Base-by-base conservation (phyloP, 345 rosid genomes). In the sweet orange (Citrus sinensis) region DNA sequence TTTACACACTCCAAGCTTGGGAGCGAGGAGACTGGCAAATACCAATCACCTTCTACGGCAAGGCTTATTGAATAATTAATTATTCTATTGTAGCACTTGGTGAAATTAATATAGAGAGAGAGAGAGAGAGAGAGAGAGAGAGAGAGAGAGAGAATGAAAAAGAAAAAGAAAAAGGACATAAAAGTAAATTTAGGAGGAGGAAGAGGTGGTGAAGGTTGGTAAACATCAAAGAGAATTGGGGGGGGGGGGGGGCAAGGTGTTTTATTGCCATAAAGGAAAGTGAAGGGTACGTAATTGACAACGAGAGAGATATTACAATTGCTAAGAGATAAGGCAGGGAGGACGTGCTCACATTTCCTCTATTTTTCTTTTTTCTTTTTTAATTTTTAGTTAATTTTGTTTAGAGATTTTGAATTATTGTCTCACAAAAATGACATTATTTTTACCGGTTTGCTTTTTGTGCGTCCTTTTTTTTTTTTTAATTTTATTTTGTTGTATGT, bases 381-480 rank as follows among this genome's bases (percentile, higher is more conserved):
- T 35, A 35, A 35, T 35, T 62, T 13, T 13, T 5, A 11, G 32
- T 62, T 27, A 11, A 4, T 62, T 27, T 62, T 14, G 6, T n/a
- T 63, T 63, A 5, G 20, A 54, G 19, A 54, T 54, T 54, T 54
- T 17, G 58, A 54, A 54, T 54, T 19, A 5, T 19, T 17, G 58
- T 17, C 58, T 17, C 7, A 54, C 58, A 54, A 17, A 16, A 30
- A 68, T 60, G 16, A 66, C 82, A 61, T 49, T 27, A 9, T 71
- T 37, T 80, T 82, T 76, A 73, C 67, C 51, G 29, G 79, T 58
- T 80, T 37, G 80, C 78, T 75, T 78, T 75, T 30, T 78, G 83
- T 82, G 78, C 63, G 67, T 29, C 25, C 54, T 69, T 35, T 40
- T 11, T 11, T 10, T 39, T 72, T 54, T 74, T 27, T 27, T 27